phyloP scores from a whole-genome alignment of 129 eudicot species.

The Erigeron canadensis region DNA sequence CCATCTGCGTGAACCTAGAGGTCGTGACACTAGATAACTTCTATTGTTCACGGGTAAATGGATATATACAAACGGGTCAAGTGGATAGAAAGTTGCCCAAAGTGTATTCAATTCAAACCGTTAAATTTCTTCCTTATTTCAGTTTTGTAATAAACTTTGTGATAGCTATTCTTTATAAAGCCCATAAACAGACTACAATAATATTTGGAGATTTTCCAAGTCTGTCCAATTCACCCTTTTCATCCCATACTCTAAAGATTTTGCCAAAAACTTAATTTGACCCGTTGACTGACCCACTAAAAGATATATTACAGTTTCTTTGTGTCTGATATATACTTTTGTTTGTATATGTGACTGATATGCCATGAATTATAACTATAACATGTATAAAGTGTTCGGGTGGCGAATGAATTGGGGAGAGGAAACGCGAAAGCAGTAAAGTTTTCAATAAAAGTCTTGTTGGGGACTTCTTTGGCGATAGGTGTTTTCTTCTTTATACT shows the following conservation, averaged over 20 bases:
- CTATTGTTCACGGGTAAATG: neutral
- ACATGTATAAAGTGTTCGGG: constrained; percentile 59
- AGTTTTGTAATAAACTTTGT: no score
- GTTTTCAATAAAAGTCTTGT: constrained; percentile 66
- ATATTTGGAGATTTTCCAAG: no score
- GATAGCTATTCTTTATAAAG: no score
- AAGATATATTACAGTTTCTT: no score
- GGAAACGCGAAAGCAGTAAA: constrained; percentile 76
- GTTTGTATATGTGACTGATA: constrained; percentile 10
- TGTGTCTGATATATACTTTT: neutral
- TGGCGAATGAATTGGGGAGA: constrained; percentile 86
- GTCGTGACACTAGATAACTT: neutral
- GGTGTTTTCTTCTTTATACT: constrained; percentile 56
- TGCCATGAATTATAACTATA: neutral
- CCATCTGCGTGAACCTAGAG: neutral
- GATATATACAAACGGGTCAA: neutral
- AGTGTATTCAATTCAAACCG: neutral
- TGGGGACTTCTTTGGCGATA: constrained; percentile 53
- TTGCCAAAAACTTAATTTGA: neutral
- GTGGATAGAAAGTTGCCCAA: neutral
- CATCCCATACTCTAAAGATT: neutral
- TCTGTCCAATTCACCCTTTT: no score
- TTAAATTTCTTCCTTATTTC: neutral
- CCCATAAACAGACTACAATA: no score
- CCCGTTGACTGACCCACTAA: neutral